Evolutionary conservation across 306 rosid genomes (phyloP), one percentile per base, ranked within the genome.

Genomic region (Vigna mungo): DNA sequence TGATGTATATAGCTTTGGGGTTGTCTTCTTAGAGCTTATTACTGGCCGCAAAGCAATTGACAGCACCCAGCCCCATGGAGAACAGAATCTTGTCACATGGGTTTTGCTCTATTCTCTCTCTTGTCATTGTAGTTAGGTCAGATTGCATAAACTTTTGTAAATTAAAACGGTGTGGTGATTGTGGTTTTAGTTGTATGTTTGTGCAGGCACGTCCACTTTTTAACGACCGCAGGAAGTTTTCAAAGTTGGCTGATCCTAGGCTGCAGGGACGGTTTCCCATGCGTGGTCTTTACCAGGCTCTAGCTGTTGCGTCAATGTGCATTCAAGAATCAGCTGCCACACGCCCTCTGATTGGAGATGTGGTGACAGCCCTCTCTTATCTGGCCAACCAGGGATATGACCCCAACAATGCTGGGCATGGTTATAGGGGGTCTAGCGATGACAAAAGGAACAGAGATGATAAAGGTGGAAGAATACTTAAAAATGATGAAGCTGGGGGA

Each of bases 231-330:
- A 82, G 94, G 79, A 93, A 88, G 75, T 89, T 90, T 77, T 85
- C 96, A 3, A 93, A 89, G 85, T 68, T 93, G 86, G 96, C 94
- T 16, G 96, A 93, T 87, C 96, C 96, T 6, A 80, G 62, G 82
- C 85, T 90, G 80, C 90, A 90, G 89, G 97, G 97, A 41, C 80
- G 87, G 81, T 93, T 89, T 84, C 97, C 96, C 9, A 93, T 90
- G 93, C 84, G 97, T 59, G 91, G 96, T 30, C 91, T 90, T 30
- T 93, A 90, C 88, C 97, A 90, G 80, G 97, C 96, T 81, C 80
- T 93, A 46, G 97, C 97, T 18, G 97, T 90, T 88, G 97, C 97
- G 41, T 93, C 97, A 21, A 90, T 93, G 97, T 93, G 97, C 86
- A 90, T 91, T 66, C 97, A 93, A 79, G 97, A 90, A 83, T 93